Percentiles rank a stretch among this genome's conserved stretches.
These are phyloP conservation scores for Hymenoscyphus linearis DNA, from an alignment of 2,329 filamentous ascomycete species.

Conservation along the genomic window DNA sequence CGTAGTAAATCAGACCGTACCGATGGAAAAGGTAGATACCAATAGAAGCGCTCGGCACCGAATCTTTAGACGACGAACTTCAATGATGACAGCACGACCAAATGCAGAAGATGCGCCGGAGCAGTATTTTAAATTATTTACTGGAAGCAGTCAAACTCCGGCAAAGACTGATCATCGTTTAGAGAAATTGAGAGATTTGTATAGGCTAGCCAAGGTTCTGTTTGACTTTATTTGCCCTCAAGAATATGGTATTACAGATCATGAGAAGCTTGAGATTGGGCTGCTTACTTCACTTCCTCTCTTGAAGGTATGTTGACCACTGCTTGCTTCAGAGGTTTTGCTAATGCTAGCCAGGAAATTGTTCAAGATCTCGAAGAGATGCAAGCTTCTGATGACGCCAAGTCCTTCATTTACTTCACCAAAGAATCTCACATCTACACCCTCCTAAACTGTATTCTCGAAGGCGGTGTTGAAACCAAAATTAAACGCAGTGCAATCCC, in stretches of 20 bases:
- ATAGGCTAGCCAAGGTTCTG: conserved; percentile 86
- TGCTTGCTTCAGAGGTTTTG: background rate
- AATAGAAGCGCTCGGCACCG: conserved; percentile 35
- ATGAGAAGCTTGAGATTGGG: conserved; percentile 97
- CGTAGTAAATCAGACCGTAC: conserved; percentile 17
- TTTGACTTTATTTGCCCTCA: conserved; percentile 99
- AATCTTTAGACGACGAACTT: conserved; percentile 57
- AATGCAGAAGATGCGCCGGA: conserved; percentile 46
- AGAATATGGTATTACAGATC: conserved; percentile 93
- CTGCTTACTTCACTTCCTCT: conserved; percentile 88
- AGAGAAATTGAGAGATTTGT: conserved; percentile 85
- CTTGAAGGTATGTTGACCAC: conserved; percentile 45
- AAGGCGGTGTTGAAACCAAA: conserved; percentile 94
- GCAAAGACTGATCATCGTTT: conserved; percentile 79
- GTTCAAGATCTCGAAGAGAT: conserved; percentile 96
- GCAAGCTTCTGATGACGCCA: conserved; percentile 88
- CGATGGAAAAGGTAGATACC: conserved; percentile 25
- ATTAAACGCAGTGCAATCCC: conserved; percentile 93
- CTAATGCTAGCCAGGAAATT: conserved; percentile 61
- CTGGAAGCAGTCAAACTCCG: conserved; percentile 67
- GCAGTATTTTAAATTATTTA: conserved; percentile 84
- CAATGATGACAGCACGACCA: conserved; percentile 51
- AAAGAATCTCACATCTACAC: conserved; percentile 99
- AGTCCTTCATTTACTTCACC: conserved; percentile 98
- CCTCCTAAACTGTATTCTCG: conserved; percentile 92